Percentiles rank a stretch among this genome's conserved stretches.
Conservation (phyloP, 2,329 filamentous ascomycete genomes). For the Magnaporthiopsis incrustans region DNA sequence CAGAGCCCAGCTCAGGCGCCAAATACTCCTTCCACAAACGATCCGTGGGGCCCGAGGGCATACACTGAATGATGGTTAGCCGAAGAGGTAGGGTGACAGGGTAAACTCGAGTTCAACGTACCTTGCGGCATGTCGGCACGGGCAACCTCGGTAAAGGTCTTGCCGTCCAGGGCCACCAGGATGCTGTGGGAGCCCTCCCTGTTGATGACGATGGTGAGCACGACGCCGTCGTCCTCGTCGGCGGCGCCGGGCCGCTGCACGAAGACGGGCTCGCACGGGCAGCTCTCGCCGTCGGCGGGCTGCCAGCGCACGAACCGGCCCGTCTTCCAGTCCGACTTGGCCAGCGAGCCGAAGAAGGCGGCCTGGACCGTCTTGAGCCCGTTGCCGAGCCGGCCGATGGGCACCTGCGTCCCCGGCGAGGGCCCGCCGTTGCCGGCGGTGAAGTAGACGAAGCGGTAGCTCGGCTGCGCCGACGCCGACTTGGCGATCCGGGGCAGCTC, state of each 20-base stretch:
- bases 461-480: conserved; percentile 9
- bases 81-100: too few relatives aligned
- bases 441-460: conserved; percentile 15
- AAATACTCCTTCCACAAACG: too few relatives aligned
- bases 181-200: conserved; percentile 13
- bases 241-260: conserved; percentile 11
- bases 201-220: conserved; percentile 13
- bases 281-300: conserved; percentile 16
- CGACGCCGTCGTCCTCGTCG: conserved; percentile 14
- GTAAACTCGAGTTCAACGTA: too few relatives aligned
- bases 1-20: too few relatives aligned
- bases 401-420: conserved; percentile 12
- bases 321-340: conserved; percentile 15
- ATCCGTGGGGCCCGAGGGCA: neutral
- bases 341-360: conserved; percentile 13
- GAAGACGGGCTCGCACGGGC: conserved; percentile 18
- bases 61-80: too few relatives aligned
- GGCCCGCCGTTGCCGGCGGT: conserved; percentile 11
- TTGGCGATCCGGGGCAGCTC: conserved; percentile 16
- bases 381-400: conserved; percentile 9
- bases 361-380: neutral
- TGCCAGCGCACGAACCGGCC: conserved; percentile 13
- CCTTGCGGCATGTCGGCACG: conserved; percentile 14
- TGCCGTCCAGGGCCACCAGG: conserved; percentile 13
- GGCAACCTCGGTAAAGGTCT: conserved; percentile 12